Conservation (phyloP, 768 basidiomycete species). For the Artomyces pyxidatus region DNA sequence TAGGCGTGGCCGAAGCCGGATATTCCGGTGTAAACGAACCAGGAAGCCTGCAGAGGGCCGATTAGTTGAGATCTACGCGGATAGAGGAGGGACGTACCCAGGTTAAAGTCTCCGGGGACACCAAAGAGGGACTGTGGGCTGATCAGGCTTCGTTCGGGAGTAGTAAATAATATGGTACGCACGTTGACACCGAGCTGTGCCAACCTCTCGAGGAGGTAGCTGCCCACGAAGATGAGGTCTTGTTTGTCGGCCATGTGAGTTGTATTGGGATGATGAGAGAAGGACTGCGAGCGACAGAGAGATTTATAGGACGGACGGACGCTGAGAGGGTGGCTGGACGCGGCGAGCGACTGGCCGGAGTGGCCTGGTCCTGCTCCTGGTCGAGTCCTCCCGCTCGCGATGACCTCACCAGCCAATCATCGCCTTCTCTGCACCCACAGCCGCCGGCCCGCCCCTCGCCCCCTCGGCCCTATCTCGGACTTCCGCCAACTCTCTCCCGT, state of each 20-base stretch:
- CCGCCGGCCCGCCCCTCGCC: background rate
- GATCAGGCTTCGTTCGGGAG: background rate
- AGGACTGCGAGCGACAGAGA: background rate
- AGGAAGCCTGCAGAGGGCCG: slow-evolving; percentile 30
- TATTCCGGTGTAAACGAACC: too few relatives aligned
- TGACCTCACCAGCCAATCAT: background rate
- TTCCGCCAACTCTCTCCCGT: background rate
- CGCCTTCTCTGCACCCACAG: background rate
- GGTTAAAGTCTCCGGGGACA: slow-evolving; percentile 83
- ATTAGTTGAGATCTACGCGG: background rate
- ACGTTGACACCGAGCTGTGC: slow-evolving; percentile 60
- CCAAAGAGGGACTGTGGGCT: slow-evolving; percentile 65
- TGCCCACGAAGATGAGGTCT: slow-evolving; percentile 44
- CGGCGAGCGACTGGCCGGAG: background rate
- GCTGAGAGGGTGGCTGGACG: background rate
- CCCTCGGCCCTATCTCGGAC: background rate
- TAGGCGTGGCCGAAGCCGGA: background rate
- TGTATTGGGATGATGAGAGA: background rate
- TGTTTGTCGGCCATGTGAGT: too few relatives aligned
- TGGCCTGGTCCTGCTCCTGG: background rate
- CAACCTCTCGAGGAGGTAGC: slow-evolving; percentile 56
- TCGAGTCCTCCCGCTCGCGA: background rate
- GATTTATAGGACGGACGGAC: background rate
- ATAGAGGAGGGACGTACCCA: slow-evolving; percentile 30
- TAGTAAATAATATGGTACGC: slow-evolving; percentile 10